These are phyloP conservation scores for Wickerhamomyces queroliae DNA, from an alignment of 805 yeast species.

Conservation along the genomic window DNA sequence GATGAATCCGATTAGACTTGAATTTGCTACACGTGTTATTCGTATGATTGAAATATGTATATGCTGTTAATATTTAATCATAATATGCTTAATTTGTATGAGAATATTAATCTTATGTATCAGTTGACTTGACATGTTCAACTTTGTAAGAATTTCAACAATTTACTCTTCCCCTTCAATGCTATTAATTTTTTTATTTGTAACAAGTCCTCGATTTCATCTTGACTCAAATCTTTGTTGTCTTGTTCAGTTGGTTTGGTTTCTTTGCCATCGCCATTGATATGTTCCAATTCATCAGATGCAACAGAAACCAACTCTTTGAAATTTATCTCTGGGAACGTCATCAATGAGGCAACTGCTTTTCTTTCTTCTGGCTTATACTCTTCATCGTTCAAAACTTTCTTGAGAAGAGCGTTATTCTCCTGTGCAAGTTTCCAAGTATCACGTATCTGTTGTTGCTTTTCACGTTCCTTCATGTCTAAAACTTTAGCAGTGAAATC, in stretches of 20 bases:
- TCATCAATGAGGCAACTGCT: constrained; percentile 26
- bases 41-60: not conserved
- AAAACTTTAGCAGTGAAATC: constrained; percentile 61
- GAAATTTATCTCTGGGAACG: constrained; percentile 35
- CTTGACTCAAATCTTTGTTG: constrained; percentile 10
- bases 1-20: not conserved
- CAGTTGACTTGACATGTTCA: not conserved
- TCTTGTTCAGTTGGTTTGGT: constrained; percentile 20
- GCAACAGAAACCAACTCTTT: constrained; percentile 42
- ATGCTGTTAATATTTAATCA: no score
- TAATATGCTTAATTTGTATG: no score
- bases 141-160: constrained; percentile 49
- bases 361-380: constrained; percentile 25
- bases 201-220: constrained; percentile 1
- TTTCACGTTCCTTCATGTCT: constrained; percentile 23
- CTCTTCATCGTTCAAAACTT: constrained; percentile 20
- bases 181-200: constrained; percentile 49
- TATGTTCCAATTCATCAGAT: constrained; percentile 12
- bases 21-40: not conserved
- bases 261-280: constrained; percentile 7
- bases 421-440: constrained; percentile 27
- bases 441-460: constrained; percentile 28
- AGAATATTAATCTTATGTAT: no score
- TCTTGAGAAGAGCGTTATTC: constrained; percentile 30
- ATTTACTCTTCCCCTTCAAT: constrained; percentile 61